Evolutionary conservation across 805 yeast species (phyloP).

Genomic region (Wickerhamiella dianesei): DNA sequence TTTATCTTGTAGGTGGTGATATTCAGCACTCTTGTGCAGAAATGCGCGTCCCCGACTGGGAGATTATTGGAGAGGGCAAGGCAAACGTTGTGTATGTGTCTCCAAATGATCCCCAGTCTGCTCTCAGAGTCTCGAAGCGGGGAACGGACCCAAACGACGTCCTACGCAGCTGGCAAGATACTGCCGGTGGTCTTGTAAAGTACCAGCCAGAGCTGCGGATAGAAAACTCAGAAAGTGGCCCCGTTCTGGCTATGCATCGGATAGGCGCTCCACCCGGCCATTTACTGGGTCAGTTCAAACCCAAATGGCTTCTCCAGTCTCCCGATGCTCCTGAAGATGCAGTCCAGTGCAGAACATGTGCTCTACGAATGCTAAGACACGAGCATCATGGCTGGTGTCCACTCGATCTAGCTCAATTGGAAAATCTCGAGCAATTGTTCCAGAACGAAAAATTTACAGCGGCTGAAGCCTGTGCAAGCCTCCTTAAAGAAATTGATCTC

Average conservation of each 20-base stretch:
- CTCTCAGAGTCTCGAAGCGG: slow-evolving; percentile 25
- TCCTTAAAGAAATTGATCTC: not conserved
- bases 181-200: slow-evolving; percentile 12
- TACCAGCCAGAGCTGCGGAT: slow-evolving; percentile 11
- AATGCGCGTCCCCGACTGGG: too few species aligned
- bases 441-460: not conserved
- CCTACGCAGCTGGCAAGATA: slow-evolving; percentile 18
- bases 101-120: slow-evolving; percentile 22
- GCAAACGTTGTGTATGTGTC: slow-evolving; percentile 14
- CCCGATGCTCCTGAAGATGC: slow-evolving; percentile 27
- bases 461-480: not conserved
- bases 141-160: slow-evolving; percentile 29
- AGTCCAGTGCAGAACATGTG: slow-evolving; percentile 44
- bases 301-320: slow-evolving; percentile 46
- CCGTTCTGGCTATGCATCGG: slow-evolving; percentile 12
- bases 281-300: slow-evolving; percentile 39
- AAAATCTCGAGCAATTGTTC: slow-evolving; percentile 4
- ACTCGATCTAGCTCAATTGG: slow-evolving; percentile 29
- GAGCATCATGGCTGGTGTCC: slow-evolving; percentile 33
- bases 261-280: slow-evolving; percentile 13
- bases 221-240: slow-evolving; percentile 10
- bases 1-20: not conserved
- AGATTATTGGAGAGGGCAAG: slow-evolving; percentile 8
- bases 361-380: slow-evolving; percentile 28
- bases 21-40: too few species aligned